Evolutionary conservation across 768 basidiomycete species (phyloP), one percentile per base, ranked within the genome.

Genomic region (Saitozyma sp.): DNA sequence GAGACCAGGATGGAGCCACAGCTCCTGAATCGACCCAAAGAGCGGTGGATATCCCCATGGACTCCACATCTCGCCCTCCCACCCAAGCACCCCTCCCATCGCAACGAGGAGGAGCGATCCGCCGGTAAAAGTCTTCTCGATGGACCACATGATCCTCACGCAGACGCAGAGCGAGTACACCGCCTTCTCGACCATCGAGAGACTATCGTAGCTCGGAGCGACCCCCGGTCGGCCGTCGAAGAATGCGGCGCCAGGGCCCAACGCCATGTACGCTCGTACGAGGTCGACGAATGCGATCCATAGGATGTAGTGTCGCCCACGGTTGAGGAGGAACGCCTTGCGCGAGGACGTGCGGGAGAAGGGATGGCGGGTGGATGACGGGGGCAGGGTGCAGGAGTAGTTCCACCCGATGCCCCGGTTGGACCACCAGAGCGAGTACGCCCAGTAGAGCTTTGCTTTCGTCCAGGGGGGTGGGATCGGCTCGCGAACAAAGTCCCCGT

Each of bases 21-120:
- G 20, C n/a, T 76, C 64, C 1, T 40, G 29, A 38, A 71, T 41
- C 13, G 43, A 52, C 8, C 71, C 74, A 56, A 73, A 71, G 5
- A 71, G 29, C 50, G 74, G 74, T 9, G 74, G 68, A 63, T 65
- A 73, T 11, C 74, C 74, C 68, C 68, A 76, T 9, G 71, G 71
- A 37, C 56, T 62, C 54, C 59, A 73, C 55, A 69, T 46, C 42
- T 76, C 71, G 2, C 65, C 67, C 43, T 73, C 65, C 67, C 68
- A 70, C 6, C 68, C 70, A 41, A 73, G 16, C 2, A 65, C 7
- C 1, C 70, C 69, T 6, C 74, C 74, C 8, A 72, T 19, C 8
- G 29, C 14, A 14, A 74, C 66, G 9, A 60, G 9, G 3, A 65
- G 3, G 6, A 66, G 9, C 2, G 55, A 45, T 11, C 65, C 38